Conservation (phyloP, 352 stramenopile species). For the Pythium plurisporium region DNA sequence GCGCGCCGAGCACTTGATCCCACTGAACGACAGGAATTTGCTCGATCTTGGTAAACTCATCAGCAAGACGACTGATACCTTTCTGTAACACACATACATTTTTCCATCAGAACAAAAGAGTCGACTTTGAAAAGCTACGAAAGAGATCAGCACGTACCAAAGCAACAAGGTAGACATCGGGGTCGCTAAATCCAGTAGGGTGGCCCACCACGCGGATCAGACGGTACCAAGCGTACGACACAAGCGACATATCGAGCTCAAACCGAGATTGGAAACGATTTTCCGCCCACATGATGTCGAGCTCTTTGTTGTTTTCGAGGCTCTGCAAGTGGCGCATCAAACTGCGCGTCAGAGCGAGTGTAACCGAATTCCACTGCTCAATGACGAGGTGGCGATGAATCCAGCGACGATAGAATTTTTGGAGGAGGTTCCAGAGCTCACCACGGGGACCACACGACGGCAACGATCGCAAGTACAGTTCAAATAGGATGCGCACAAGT, state of each 20-base stretch:
- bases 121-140: too few relatives aligned
- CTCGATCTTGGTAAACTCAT: slow-evolving; percentile 70
- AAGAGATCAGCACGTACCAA: slow-evolving; percentile 51
- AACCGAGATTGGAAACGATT: slow-evolving; percentile 61
- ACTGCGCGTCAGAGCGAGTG: slow-evolving; percentile 64
- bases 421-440: slow-evolving; percentile 73
- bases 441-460: slow-evolving; percentile 59
- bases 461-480: slow-evolving; percentile 74
- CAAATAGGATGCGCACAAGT: slow-evolving; percentile 72
- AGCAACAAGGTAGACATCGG: slow-evolving; percentile 77
- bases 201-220: slow-evolving; percentile 80
- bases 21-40: slow-evolving; percentile 67
- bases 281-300: slow-evolving; percentile 76
- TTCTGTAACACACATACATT: slow-evolving; percentile 33
- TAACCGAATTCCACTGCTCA: slow-evolving; percentile 82
- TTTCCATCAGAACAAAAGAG: background rate
- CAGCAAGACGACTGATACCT: slow-evolving; percentile 68
- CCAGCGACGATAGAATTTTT: slow-evolving; percentile 86
- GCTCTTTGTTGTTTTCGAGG: slow-evolving; percentile 42
- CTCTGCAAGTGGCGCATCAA: slow-evolving; percentile 71
- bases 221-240: slow-evolving; percentile 84
- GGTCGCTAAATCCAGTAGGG: slow-evolving; percentile 72
- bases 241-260: slow-evolving; percentile 64
- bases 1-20: slow-evolving; percentile 61
- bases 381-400: slow-evolving; percentile 84